Evolutionary conservation across 805 yeast species (phyloP).

Genomic region (Hanseniaspora lachancei): DNA sequence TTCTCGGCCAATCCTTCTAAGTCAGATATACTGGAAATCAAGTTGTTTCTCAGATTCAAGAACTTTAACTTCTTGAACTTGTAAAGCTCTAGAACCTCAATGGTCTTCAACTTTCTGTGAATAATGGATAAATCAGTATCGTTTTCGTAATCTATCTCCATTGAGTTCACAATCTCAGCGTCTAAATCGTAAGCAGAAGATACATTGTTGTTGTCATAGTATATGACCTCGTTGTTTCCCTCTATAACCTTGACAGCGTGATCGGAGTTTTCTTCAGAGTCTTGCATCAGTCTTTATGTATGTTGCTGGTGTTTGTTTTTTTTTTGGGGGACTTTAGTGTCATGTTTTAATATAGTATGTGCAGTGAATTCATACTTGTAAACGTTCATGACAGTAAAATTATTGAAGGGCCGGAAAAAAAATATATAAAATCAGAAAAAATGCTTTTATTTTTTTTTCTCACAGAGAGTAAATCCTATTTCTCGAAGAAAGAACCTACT

Average conservation of each 20-base stretch:
- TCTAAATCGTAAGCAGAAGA: constrained; percentile 32
- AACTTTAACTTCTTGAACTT: constrained; percentile 46
- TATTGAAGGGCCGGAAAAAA: no score
- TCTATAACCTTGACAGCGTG: constrained; percentile 15
- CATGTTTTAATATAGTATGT: no score
- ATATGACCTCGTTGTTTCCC: constrained; percentile 2
- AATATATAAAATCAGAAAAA: no score
- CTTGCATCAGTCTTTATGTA: not conserved
- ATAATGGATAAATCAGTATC: constrained; percentile 34
- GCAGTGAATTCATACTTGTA: no score
- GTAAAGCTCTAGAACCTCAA: constrained; percentile 46
- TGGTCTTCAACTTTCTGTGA: constrained; percentile 52
- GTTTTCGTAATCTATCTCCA: constrained; percentile 23
- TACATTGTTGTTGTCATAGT: constrained; percentile 1
- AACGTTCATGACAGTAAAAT: no score
- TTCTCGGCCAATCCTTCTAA: constrained; percentile 47
- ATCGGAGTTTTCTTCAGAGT: not conserved
- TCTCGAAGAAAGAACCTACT: no score
- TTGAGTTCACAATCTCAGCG: constrained; percentile 18
- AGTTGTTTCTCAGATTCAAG: constrained; percentile 71
- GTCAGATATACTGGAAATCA: constrained; percentile 59
- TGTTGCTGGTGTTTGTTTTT: no score
- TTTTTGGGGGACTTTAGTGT: no score
- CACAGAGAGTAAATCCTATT: no score
- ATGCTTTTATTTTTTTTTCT: no score